Evolutionary conservation across 2,329 filamentous ascomycete genomes (phyloP).

Genomic region (Rutstroemia sp.): DNA sequence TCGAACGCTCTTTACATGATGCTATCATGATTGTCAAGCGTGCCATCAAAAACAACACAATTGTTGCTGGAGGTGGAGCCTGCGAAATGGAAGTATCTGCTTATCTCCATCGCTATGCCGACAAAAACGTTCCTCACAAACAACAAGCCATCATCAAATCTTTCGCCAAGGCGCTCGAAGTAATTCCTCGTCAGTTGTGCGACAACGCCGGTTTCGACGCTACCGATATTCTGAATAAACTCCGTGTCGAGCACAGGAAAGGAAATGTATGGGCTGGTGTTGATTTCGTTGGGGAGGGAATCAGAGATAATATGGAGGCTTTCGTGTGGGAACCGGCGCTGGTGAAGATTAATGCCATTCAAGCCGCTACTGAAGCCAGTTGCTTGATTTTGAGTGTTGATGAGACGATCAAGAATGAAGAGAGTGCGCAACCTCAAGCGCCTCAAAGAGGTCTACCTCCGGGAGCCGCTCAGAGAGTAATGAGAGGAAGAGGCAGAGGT

Average conservation of each 20-base stretch:
- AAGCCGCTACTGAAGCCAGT: slow-evolving; percentile 89
- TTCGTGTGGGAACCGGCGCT: slow-evolving; percentile 98
- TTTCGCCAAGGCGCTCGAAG: slow-evolving; percentile 93
- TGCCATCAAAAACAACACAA: slow-evolving; percentile 86
- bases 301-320: slow-evolving; percentile 86
- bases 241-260: slow-evolving; percentile 93
- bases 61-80: slow-evolving; percentile 92
- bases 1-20: slow-evolving; percentile 94
- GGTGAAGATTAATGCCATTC: slow-evolving; percentile 95
- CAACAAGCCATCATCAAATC: slow-evolving; percentile 97
- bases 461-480: slow-evolving; percentile 79
- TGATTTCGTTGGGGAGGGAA: slow-evolving; percentile 87
- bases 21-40: slow-evolving; percentile 99
- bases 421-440: slow-evolving; percentile 76
- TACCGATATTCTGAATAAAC: slow-evolving; percentile 92
- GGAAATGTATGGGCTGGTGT: slow-evolving; percentile 92
- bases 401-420: slow-evolving; percentile 98
- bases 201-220: slow-evolving; percentile 98
- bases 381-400: slow-evolving; percentile 95
- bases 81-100: slow-evolving; percentile 95
- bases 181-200: slow-evolving; percentile 93
- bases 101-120: slow-evolving; percentile 86
- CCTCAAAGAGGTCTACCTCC: slow-evolving; percentile 68
- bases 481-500: slow-evolving; percentile 75
- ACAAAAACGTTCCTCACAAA: slow-evolving; percentile 88